Base-by-base conservation (phyloP, 352 stramenopile genomes). In the Phytophthora fragariae region DNA sequence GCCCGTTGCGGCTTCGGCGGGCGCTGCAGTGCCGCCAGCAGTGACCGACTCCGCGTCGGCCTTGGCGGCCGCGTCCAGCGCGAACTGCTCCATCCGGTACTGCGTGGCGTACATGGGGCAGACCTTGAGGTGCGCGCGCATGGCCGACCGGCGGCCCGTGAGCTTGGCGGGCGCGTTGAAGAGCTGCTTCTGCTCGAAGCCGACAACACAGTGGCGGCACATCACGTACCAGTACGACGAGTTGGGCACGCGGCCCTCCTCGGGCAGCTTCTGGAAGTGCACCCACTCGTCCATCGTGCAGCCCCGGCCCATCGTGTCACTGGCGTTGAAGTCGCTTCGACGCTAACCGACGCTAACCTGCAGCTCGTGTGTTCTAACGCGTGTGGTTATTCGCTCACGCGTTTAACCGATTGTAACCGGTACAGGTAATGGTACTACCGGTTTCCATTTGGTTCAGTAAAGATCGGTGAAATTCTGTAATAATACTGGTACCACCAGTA, bases 211-310 rank as follows among this genome's bases (percentile, higher is more conserved):
- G 79, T 95, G 88, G 65, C 85, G 85, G 72, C 88, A 95, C 52
- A 85, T 71, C 21, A 95, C 88, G 71, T 90, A 93, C 88, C 86
- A 95, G 68, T 95, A 93, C 27, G 85, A 92, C 35, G 84, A 92
- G 76, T 92, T 92, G 57, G 86, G 82, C 73, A 93, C 86, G 57
- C 83, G 80, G 12, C 86, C 86, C 52, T 89, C 83, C 12, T 85
- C 79, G 1, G 76, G 78, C 59, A 90, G 76, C 69, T 89, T 88
- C 70, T 93, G 79, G 72, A 95, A 95, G 77, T 95, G 88, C 21
- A 71, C 82, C 88, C 88, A 95, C 76, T 95, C 88, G 76, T 93
- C 84, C 85, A 95, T 91, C 14, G 84, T 91, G 70, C 84, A 90
- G 5, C 83, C 82, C 31, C 88, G 84, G 7, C 88, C 88, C 88